Evolutionary conservation across 208 protist genomes (phyloP).

Genomic region (Leishmania major): DNA sequence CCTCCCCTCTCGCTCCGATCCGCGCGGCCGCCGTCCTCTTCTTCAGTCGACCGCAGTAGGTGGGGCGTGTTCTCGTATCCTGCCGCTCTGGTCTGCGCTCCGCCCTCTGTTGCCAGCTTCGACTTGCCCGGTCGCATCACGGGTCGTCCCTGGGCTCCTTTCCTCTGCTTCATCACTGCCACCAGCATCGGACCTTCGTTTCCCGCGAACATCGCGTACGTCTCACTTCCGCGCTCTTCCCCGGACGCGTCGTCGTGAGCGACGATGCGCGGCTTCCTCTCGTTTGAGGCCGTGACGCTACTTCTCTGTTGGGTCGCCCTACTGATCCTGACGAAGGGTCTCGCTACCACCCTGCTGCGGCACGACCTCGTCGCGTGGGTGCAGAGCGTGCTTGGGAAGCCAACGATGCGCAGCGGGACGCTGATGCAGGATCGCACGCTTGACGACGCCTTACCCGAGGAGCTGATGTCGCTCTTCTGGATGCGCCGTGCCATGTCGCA

Average conservation of each 20-base stretch:
- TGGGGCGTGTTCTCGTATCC: background rate
- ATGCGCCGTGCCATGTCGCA: conserved; percentile 31
- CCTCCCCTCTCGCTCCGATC: background rate
- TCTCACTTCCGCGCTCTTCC: background rate
- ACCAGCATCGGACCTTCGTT: background rate
- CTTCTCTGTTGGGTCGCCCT: conserved; percentile 6
- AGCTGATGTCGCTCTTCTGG: conserved; percentile 38
- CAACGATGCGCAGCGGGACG: background rate
- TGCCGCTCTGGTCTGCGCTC: background rate
- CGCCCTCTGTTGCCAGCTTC: background rate
- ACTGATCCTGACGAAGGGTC: background rate
- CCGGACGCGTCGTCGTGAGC: background rate
- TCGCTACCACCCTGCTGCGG: background rate
- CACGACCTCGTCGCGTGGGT: background rate
- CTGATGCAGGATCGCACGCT: background rate
- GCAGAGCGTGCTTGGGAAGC: background rate
- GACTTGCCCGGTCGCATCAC: background rate
- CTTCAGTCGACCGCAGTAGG: background rate
- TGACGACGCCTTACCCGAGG: conserved; percentile 20
- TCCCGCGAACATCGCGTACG: no score
- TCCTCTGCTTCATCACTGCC: background rate
- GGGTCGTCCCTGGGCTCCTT: background rate
- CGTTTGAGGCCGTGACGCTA: conserved; percentile 1
- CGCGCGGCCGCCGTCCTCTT: background rate
- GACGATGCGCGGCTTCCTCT: background rate